Conservation (phyloP, 116 monocot genomes). For the Dioscorea cayenensis region DNA sequence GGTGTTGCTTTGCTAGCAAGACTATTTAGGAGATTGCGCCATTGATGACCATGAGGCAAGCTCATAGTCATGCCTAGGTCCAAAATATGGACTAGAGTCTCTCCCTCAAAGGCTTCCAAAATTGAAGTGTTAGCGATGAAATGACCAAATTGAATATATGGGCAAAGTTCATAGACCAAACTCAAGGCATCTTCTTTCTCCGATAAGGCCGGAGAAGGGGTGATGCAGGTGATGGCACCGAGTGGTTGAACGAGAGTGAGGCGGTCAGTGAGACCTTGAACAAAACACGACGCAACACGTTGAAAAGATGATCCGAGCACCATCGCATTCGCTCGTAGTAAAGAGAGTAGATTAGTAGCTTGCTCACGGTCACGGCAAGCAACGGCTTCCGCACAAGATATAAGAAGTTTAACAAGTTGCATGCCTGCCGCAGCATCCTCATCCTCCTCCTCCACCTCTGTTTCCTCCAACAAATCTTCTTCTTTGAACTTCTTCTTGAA, state of each 20-base stretch:
- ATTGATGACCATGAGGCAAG: conserved; percentile 18
- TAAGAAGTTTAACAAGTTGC: conserved; percentile 25
- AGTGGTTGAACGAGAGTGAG: conserved; percentile 24
- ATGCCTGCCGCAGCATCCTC: conserved; percentile 1
- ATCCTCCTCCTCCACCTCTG: too few species aligned
- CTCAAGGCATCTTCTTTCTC: conserved; percentile 20
- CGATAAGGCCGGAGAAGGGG: neutral
- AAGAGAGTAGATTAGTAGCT: conserved; percentile 18
- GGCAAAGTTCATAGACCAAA: conserved; percentile 31
- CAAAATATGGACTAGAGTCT: conserved; percentile 30
- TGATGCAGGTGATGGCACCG: conserved; percentile 8
- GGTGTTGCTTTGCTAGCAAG: neutral
- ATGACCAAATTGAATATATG: conserved; percentile 34
- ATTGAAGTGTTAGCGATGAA: conserved; percentile 27
- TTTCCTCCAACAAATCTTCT: too few species aligned
- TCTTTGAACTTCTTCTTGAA: neutral
- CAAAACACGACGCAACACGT: conserved; percentile 48
- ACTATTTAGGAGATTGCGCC: conserved; percentile 17
- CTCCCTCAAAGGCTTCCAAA: conserved; percentile 48
- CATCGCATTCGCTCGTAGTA: conserved; percentile 13
- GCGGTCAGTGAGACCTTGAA: conserved; percentile 31
- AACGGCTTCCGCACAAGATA: conserved; percentile 40
- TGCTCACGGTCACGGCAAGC: conserved; percentile 38
- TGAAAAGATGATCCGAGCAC: conserved; percentile 36
- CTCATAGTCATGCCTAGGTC: conserved; percentile 44